Evolutionary conservation across 2,329 filamentous ascomycete genomes (phyloP).

Genomic region (Didymosphaeria variabile): DNA sequence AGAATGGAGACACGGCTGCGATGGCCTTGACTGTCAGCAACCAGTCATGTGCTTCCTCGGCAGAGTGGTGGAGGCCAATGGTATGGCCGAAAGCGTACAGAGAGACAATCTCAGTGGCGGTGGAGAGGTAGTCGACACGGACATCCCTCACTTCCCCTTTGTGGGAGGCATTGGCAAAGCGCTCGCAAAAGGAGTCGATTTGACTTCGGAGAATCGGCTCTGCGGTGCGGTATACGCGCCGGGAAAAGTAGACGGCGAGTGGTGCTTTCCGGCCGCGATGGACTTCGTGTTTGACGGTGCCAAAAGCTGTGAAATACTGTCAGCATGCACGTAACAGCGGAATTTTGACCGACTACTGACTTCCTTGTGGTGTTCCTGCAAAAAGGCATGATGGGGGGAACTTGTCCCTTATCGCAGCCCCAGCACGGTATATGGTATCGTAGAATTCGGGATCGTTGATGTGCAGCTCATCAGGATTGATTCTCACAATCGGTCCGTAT

Average conservation of each 20-base stretch:
- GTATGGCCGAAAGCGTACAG: too few species aligned
- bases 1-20: too few species aligned
- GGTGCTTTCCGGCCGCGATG: slow-evolving; percentile 2
- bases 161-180: too few species aligned
- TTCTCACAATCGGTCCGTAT: slow-evolving; percentile 16
- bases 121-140: too few species aligned
- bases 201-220: not conserved
- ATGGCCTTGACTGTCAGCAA: too few species aligned
- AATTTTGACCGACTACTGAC: slow-evolving; percentile 5
- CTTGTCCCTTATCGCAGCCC: slow-evolving; percentile 5
- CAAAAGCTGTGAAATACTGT: not conserved
- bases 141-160: too few species aligned
- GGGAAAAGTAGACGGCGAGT: not conserved
- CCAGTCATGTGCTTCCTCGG: too few species aligned
- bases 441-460: slow-evolving; percentile 13
- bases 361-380: slow-evolving; percentile 6
- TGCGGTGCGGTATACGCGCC: not conserved
- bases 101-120: too few species aligned
- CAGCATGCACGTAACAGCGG: not conserved
- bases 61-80: too few species aligned
- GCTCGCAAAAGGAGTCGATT: too few species aligned
- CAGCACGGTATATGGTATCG: slow-evolving; percentile 4
- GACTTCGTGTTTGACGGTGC: not conserved
- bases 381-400: slow-evolving; percentile 7
- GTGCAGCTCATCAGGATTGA: slow-evolving; percentile 20